Conservation (phyloP, 2,329 filamentous ascomycete genomes). For the Hypoxylon rubiginosum region DNA sequence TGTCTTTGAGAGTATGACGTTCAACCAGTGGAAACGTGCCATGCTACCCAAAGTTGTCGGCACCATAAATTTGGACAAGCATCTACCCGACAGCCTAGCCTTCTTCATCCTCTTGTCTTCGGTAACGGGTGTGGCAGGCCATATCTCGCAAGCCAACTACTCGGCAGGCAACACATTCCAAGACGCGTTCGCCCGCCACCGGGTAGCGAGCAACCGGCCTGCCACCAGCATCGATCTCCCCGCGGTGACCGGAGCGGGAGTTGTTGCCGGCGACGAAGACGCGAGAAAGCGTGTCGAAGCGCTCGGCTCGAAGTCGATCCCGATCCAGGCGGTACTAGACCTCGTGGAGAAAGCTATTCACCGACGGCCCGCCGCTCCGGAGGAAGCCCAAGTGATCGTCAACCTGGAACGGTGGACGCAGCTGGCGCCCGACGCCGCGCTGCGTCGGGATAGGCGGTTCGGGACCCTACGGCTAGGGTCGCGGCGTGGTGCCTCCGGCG, state of each 20-base stretch:
- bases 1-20: constrained; percentile 37
- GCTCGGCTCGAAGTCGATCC: too few species aligned
- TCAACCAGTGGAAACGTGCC: constrained; percentile 15
- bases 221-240: constrained; percentile 20
- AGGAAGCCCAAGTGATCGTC: too few species aligned
- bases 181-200: constrained; percentile 34
- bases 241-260: constrained; percentile 7
- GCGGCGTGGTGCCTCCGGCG: too few species aligned
- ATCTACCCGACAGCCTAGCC: constrained; percentile 35
- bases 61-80: constrained; percentile 44
- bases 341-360: too few species aligned
- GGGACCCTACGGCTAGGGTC: too few species aligned
- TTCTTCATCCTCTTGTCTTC: constrained; percentile 60
- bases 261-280: background rate
- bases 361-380: too few species aligned
- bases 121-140: constrained; percentile 53
- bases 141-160: constrained; percentile 56
- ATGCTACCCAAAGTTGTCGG: constrained; percentile 32
- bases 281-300: too few species aligned
- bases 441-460: too few species aligned
- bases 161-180: constrained; percentile 55
- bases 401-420: too few species aligned
- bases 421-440: too few species aligned
- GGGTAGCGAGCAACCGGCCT: constrained; percentile 14
- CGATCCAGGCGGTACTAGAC: too few species aligned